Conservation (phyloP, 2,329 filamentous ascomycete species). For the Exophiala xenobiotica region DNA sequence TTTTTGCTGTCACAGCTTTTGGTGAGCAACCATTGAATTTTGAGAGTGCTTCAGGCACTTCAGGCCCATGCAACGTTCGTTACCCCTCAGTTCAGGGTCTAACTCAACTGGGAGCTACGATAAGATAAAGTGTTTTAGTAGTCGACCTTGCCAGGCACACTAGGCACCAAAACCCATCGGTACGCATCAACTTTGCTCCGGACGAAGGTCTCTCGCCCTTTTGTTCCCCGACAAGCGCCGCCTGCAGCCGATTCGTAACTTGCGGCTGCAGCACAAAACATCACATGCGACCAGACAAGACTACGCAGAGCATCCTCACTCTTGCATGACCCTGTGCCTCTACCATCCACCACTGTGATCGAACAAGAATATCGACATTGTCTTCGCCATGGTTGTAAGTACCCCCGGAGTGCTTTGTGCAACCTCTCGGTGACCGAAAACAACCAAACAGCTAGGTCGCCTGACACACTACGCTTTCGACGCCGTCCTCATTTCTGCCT, state of each 20-base stretch:
- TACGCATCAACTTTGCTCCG: not conserved
- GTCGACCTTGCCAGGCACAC: too few species aligned
- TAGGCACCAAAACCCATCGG: not conserved
- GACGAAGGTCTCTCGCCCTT: not conserved
- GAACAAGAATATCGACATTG: too few species aligned
- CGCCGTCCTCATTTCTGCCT: conserved; percentile 90
- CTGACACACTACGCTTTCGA: conserved; percentile 95
- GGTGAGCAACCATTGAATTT: too few species aligned
- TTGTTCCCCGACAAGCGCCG: not conserved
- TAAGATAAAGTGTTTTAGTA: too few species aligned
- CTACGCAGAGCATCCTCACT: not conserved
- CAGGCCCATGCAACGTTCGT: too few species aligned
- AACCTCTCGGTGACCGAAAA: conserved; percentile 33
- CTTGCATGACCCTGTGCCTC: not conserved
- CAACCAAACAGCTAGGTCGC: conserved; percentile 71
- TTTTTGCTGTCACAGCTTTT: too few species aligned
- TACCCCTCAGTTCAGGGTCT: too few species aligned
- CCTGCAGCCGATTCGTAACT: not conserved
- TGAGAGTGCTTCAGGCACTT: too few species aligned
- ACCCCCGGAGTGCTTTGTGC: conserved; percentile 49
- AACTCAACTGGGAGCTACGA: not conserved
- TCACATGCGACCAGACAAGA: not conserved
- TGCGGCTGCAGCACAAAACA: not conserved
- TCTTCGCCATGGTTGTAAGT: conserved; percentile 44
- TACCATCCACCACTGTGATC: not conserved